Evolutionary conservation across 306 rosid species (phyloP), one percentile per base, ranked within the genome.

Genomic region (Trifolium dubium): DNA sequence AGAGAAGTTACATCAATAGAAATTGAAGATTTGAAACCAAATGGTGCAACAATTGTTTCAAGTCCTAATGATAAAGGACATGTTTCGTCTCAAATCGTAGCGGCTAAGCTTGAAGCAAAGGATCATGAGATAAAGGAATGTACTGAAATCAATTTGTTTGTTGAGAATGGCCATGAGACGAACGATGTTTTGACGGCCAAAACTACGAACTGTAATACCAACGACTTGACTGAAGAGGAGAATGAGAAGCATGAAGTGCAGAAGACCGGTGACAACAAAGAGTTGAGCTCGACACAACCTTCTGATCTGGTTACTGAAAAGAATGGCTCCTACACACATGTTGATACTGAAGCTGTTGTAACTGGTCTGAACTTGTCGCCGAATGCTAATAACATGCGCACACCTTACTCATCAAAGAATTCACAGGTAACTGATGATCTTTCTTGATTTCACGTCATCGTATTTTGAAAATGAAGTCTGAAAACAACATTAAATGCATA

Each of bases 1-100:
- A 95, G 95, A 71, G 92, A 92, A 83, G 81, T 90, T 72, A 76
- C 88, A 23, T 90, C 87, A 72, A 79, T 79, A 10, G 77, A 60
- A 29, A 72, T 69, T 80, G 83, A 74, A 43, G 89, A 88, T 69
- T 85, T 71, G 83, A 80, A 83, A 78, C 83, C 81, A 69, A 89
- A 85, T 76, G 85, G 77, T 54, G 74, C 73, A 15, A 19, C 60
- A 37, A 77, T 46, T 35, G 74, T 71, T 56, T 68, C 84, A 19
- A 75, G 71, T 75, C 75, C 86, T 49, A 78, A 69, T 79, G 93
- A 79, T 30, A 83, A 79, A 64, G 77, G 66, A 10, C 78, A 29
- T 10, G 60, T 66, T 80, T 51, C 88, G 81, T 85, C 96, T 35
- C 80, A 80, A 75, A 54, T 71, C 32, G 46, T 84, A 9, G 84